Evolutionary conservation across 108 stramenopile genomes (phyloP).

Genomic region (Skeletonema marinoi): DNA sequence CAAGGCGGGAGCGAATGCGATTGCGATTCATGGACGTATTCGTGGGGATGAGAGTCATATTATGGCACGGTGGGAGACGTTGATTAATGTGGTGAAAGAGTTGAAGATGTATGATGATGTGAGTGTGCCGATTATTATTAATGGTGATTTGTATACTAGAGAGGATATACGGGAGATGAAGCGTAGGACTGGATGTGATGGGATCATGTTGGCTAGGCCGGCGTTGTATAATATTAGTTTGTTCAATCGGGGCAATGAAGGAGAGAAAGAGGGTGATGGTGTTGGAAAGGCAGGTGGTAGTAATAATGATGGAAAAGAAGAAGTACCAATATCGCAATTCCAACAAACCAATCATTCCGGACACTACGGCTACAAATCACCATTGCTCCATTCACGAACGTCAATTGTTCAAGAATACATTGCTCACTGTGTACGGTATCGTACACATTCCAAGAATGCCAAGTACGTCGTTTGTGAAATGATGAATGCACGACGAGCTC

Average conservation of each 20-base stretch:
- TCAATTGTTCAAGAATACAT: constrained; percentile 89
- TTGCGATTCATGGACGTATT: constrained; percentile 91
- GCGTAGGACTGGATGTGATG: constrained; percentile 70
- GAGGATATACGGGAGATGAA: constrained; percentile 69
- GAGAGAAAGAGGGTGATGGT: not conserved
- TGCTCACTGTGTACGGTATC: constrained; percentile 69
- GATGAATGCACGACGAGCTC: constrained; percentile 86
- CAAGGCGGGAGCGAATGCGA: constrained; percentile 91
- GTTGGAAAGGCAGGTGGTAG: not conserved
- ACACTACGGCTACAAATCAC: constrained; percentile 55
- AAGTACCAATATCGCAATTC: constrained; percentile 26
- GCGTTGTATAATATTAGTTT: constrained; percentile 90
- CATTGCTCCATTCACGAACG: constrained; percentile 69
- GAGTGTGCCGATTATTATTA: constrained; percentile 73
- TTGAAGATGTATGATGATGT: constrained; percentile 49
- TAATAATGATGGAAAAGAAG: not conserved
- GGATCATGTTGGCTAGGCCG: constrained; percentile 93
- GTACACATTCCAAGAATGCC: constrained; percentile 84
- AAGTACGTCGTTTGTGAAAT: constrained; percentile 97
- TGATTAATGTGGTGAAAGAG: constrained; percentile 73
- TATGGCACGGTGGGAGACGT: constrained; percentile 78
- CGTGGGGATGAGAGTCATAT: constrained; percentile 65
- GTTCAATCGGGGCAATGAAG: constrained; percentile 50
- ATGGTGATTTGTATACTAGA: constrained; percentile 94
- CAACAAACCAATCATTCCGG: constrained; percentile 33